Conservation (phyloP, 2,329 filamentous ascomycete species). For the Hypoxylon sp. region DNA sequence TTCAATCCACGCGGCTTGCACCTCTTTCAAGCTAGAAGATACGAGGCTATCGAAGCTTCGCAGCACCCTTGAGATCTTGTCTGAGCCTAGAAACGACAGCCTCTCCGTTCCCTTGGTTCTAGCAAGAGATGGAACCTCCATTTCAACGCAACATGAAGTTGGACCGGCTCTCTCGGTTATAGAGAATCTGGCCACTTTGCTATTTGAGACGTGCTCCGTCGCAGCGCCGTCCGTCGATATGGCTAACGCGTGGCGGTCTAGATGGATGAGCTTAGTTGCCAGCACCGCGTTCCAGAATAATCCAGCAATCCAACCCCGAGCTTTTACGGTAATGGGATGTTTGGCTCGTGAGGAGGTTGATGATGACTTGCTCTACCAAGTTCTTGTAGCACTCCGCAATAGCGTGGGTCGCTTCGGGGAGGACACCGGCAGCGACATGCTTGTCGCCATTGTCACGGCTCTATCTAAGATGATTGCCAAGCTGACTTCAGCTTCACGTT, state of each 20-base stretch:
- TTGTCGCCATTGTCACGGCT: slow-evolving; percentile 76
- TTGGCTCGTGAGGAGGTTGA: slow-evolving; percentile 79
- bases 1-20: slow-evolving; percentile 77
- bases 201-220: slow-evolving; percentile 75
- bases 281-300: slow-evolving; percentile 82
- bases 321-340: slow-evolving; percentile 80
- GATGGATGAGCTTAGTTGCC: slow-evolving; percentile 81
- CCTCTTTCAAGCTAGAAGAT: slow-evolving; percentile 75
- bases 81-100: slow-evolving; percentile 71
- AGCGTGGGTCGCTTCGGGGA: slow-evolving; percentile 76
- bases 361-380: slow-evolving; percentile 79
- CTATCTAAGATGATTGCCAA: slow-evolving; percentile 81
- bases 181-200: slow-evolving; percentile 72
- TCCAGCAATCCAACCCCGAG: slow-evolving; percentile 77
- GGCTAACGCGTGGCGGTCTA: slow-evolving; percentile 77
- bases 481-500: slow-evolving; percentile 75
- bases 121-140: slow-evolving; percentile 67
- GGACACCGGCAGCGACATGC: slow-evolving; percentile 76
- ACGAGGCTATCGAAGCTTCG: slow-evolving; percentile 69
- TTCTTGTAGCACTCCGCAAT: slow-evolving; percentile 76
- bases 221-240: slow-evolving; percentile 75
- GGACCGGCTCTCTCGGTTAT: slow-evolving; percentile 68
- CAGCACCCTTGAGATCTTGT: slow-evolving; percentile 69
- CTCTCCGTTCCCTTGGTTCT: slow-evolving; percentile 65
- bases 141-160: slow-evolving; percentile 68